A percentile compares a stretch with the other conserved stretches of the same genome.
Evolutionary conservation across 352 stramenopile species (phyloP).

Genomic region (Phytophthora tentaculata): DNA sequence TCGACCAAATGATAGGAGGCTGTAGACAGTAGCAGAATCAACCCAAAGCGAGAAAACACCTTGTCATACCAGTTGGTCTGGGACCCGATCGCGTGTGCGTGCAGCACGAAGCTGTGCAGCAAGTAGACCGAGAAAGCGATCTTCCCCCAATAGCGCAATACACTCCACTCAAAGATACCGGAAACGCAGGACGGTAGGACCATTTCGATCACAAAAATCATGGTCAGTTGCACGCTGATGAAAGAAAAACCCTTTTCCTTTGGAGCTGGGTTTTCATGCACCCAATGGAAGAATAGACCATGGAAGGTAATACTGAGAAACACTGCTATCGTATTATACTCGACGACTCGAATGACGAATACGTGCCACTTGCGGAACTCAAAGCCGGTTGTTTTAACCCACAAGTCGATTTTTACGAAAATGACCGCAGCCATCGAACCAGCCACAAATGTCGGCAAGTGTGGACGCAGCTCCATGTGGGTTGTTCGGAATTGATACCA

Average conservation of each 20-base stretch:
- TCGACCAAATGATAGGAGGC: slow-evolving; percentile 50
- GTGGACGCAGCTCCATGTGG: slow-evolving; percentile 34
- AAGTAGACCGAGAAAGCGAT: slow-evolving; percentile 56
- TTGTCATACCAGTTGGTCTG: slow-evolving; percentile 38
- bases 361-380: slow-evolving; percentile 29
- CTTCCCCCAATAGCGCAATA: slow-evolving; percentile 49
- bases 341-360: slow-evolving; percentile 24
- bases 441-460: slow-evolving; percentile 44
- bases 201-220: slow-evolving; percentile 49
- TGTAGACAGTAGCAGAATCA: slow-evolving; percentile 40
- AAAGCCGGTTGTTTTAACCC: slow-evolving; percentile 25
- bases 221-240: slow-evolving; percentile 35
- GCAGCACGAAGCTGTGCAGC: slow-evolving; percentile 52
- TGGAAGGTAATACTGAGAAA: slow-evolving; percentile 41
- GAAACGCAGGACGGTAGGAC: slow-evolving; percentile 39
- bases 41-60: slow-evolving; percentile 36
- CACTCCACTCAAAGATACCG: slow-evolving; percentile 42
- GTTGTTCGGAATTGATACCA: slow-evolving; percentile 28
- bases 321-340: slow-evolving; percentile 32
- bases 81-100: not conserved
- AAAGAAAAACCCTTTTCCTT: slow-evolving; percentile 33
- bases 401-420: slow-evolving; percentile 34
- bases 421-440: slow-evolving; percentile 46
- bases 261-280: slow-evolving; percentile 30
- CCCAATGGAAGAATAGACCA: slow-evolving; percentile 43